Percentiles rank a stretch among this genome's conserved stretches.
Evolutionary conservation across 805 yeast species (phyloP).

Genomic region (Starmerella stigmatis): DNA sequence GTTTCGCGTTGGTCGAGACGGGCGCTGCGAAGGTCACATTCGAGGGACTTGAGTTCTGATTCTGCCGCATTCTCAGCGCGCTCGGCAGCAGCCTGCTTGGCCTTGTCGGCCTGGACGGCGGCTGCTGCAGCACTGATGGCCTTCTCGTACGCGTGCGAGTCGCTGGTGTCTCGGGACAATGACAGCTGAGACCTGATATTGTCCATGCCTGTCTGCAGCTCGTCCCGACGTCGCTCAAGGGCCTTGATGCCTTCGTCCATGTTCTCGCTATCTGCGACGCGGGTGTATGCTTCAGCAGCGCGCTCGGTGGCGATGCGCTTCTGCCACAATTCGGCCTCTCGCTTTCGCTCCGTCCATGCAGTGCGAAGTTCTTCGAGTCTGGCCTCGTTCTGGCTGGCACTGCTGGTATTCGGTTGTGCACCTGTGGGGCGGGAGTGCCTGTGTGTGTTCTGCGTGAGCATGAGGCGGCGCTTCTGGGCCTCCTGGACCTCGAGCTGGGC

Average conservation of each 20-base stretch:
- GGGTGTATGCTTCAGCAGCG: neutral
- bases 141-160: neutral
- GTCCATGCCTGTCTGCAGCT: neutral
- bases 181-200: neutral
- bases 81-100: neutral
- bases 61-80: neutral
- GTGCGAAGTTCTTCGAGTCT: neutral
- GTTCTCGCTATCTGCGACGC: neutral
- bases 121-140: neutral
- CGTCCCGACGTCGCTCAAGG: neutral
- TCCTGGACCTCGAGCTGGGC: constrained; percentile 10
- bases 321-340: neutral
- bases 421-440: neutral
- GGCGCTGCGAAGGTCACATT: neutral
- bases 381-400: neutral
- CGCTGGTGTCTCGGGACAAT: neutral
- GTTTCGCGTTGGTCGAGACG: neutral
- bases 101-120: neutral
- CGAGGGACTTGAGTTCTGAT: neutral
- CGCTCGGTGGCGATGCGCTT: neutral
- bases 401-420: neutral
- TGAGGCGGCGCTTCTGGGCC: neutral
- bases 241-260: neutral
- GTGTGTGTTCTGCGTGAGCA: neutral
- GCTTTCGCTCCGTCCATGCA: neutral